Conservation (phyloP, 345 rosid genomes). For the Brassica rapa region DNA sequence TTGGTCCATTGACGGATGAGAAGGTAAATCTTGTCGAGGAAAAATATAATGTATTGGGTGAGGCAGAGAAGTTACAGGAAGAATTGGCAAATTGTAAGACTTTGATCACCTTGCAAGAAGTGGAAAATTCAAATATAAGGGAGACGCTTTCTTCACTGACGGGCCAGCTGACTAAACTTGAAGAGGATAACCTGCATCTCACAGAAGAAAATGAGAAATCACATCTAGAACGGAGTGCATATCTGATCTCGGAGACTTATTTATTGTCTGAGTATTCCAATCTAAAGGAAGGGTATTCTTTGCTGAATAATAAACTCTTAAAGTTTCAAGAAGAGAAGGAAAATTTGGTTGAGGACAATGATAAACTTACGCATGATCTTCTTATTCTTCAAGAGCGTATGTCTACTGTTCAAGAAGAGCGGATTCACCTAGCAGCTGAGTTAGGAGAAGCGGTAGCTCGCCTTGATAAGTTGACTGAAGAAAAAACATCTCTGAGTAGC, state of each 20-base stretch:
- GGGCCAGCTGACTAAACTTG: slow-evolving; percentile 50
- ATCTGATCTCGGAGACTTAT: slow-evolving; percentile 49
- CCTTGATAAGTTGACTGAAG: slow-evolving; percentile 57
- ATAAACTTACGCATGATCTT: slow-evolving; percentile 59
- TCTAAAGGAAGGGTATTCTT: slow-evolving; percentile 48
- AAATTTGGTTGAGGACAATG: slow-evolving; percentile 50
- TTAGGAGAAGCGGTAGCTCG: slow-evolving; percentile 44
- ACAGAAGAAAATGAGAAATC: slow-evolving; percentile 49
- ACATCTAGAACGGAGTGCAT: slow-evolving; percentile 49
- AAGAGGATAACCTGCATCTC: slow-evolving; percentile 57
- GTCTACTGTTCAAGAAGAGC: slow-evolving; percentile 47
- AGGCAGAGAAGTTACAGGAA: slow-evolving; percentile 54
- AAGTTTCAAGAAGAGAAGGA: slow-evolving; percentile 60
- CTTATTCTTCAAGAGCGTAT: slow-evolving; percentile 55
- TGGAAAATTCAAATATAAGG: slow-evolving; percentile 49
- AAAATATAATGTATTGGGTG: slow-evolving; percentile 39
- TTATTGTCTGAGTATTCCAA: slow-evolving; percentile 54
- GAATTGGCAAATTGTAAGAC: slow-evolving; percentile 64
- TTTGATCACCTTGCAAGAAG: slow-evolving; percentile 53
- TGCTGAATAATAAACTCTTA: slow-evolving; percentile 48
- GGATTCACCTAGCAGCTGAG: slow-evolving; percentile 46
- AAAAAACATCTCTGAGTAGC: slow-evolving; percentile 49
- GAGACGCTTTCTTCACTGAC: slow-evolving; percentile 43
- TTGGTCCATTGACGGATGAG: slow-evolving; percentile 56
- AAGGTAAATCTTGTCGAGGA: slow-evolving; percentile 51